Conservation (phyloP, 495 filamentous ascomycete species). For the Trichoderma gamsii region DNA sequence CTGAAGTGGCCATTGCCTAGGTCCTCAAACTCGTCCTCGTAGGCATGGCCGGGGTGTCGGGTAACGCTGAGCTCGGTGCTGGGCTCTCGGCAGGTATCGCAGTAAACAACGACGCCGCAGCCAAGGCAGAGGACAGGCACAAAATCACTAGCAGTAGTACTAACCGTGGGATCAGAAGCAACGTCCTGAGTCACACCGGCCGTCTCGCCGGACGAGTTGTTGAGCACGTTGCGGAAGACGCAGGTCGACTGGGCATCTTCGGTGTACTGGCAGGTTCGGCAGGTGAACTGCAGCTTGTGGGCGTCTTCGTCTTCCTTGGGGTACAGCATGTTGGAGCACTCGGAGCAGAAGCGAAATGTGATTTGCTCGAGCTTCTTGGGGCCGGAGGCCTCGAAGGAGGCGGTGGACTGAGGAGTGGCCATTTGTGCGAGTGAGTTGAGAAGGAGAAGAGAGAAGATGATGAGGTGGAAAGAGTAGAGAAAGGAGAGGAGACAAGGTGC, state of each 20-base stretch:
- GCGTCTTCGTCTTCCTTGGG: slow-evolving; percentile 76
- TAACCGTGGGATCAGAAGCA: slow-evolving; percentile 92
- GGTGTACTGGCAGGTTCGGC: slow-evolving; percentile 85
- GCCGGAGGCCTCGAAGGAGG: slow-evolving; percentile 38
- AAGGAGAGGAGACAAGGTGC: background rate
- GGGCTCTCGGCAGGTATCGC: slow-evolving; percentile 35
- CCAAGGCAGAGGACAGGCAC: slow-evolving; percentile 24
- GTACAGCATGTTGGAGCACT: slow-evolving; percentile 98
- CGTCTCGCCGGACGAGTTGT: slow-evolving; percentile 84
- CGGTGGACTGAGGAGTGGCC: slow-evolving; percentile 56
- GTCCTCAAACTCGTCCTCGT: background rate
- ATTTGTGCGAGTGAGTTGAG: slow-evolving; percentile 29
- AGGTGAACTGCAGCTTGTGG: slow-evolving; percentile 52
- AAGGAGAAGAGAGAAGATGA: background rate
- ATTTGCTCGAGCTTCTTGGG: slow-evolving; percentile 65
- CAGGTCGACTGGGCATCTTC: slow-evolving; percentile 79
- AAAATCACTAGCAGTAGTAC: slow-evolving; percentile 58
- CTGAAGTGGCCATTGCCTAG: background rate
- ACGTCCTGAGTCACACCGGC: slow-evolving; percentile 97
- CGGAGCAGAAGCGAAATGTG: slow-evolving; percentile 92
- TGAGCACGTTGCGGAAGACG: slow-evolving; percentile 86
- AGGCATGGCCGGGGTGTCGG: background rate
- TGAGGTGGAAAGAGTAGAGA: background rate
- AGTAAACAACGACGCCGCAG: slow-evolving; percentile 24
- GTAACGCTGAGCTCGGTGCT: slow-evolving; percentile 9